Evolutionary conservation across 83 land plant species (phyloP).

Genomic region (Picea abies): DNA sequence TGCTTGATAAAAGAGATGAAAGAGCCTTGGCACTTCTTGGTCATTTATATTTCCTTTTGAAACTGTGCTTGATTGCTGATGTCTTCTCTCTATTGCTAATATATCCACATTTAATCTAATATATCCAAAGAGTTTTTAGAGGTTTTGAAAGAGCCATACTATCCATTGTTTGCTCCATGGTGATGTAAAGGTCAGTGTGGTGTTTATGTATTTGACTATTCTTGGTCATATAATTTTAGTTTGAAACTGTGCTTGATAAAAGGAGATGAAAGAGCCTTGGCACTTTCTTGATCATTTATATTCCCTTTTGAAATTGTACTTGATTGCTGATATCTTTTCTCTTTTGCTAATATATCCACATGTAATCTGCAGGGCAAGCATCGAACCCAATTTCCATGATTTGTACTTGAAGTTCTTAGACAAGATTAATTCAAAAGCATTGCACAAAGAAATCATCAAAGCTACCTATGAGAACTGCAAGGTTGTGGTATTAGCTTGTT

Average conservation of each 20-base stretch:
- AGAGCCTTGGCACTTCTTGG: not conserved
- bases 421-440: constrained; percentile 70
- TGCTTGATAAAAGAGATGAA: no score
- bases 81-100: constrained; percentile 5
- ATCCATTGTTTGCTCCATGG: constrained; percentile 99
- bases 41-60: not conserved
- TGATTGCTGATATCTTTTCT: not conserved
- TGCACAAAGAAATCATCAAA: constrained; percentile 84
- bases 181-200: constrained; percentile 84
- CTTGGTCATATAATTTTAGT: not conserved
- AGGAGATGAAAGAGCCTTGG: not conserved
- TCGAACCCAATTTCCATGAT: constrained; percentile 97
- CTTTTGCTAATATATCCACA: not conserved
- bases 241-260: not conserved
- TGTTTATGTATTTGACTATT: constrained; percentile 7
- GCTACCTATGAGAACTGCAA: constrained; percentile 99
- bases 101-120: not conserved
- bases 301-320: not conserved
- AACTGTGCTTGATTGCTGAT: not conserved
- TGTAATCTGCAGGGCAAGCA: constrained; percentile 81
- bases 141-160: constrained; percentile 74
- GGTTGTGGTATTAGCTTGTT: constrained; percentile 36
- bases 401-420: constrained; percentile 92
- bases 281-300: not conserved
- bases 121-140: constrained; percentile 42